A percentile compares a stretch with the other conserved stretches of the same genome.
phyloP scores from a whole-genome alignment of 176 grass and related monocot genomes.

The Oryza coarctata region DNA sequence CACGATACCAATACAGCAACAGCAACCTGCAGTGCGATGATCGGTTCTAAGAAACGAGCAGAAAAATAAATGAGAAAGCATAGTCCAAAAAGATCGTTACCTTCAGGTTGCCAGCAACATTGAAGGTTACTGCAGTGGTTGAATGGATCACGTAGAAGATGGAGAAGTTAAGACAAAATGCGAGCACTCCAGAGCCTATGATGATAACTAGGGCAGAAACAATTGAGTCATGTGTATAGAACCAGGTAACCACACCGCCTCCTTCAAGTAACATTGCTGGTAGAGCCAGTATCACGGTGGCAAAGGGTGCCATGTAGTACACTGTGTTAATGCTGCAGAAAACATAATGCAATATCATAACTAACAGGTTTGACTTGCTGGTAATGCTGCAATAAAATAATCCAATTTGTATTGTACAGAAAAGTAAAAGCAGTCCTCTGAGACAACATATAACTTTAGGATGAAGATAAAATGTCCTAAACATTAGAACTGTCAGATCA shows the following conservation, averaged over 20 bases:
- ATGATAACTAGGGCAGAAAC: conserved; percentile 63
- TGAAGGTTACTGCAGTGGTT: conserved; percentile 94
- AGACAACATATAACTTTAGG: no score
- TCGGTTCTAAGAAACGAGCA: background rate
- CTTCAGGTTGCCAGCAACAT: conserved; percentile 95
- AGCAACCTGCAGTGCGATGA: conserved; percentile 59
- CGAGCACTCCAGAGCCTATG: conserved; percentile 76
- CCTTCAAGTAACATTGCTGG: conserved; percentile 90
- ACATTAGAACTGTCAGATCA: background rate
- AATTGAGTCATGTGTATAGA: conserved; percentile 75
- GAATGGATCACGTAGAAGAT: conserved; percentile 99
- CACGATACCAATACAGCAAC: conserved; percentile 88
- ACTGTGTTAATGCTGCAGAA: conserved; percentile 92
- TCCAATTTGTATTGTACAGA: background rate
- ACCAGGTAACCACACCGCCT: conserved; percentile 72
- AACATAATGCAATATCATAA: conserved; percentile 10
- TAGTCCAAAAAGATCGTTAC: conserved; percentile 39
- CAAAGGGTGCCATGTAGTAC: conserved; percentile 98
- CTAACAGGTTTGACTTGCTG: background rate
- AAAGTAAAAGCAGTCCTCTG: no score
- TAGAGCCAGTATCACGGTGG: conserved; percentile 86
- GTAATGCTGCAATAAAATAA: background rate
- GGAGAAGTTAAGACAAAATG: conserved; percentile 97
- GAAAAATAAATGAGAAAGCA: background rate
- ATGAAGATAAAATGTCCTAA: no score